These are phyloP conservation scores for Chlorella sp. DNA, from an alignment of 139 green algal species.

Conservation along the genomic window DNA sequence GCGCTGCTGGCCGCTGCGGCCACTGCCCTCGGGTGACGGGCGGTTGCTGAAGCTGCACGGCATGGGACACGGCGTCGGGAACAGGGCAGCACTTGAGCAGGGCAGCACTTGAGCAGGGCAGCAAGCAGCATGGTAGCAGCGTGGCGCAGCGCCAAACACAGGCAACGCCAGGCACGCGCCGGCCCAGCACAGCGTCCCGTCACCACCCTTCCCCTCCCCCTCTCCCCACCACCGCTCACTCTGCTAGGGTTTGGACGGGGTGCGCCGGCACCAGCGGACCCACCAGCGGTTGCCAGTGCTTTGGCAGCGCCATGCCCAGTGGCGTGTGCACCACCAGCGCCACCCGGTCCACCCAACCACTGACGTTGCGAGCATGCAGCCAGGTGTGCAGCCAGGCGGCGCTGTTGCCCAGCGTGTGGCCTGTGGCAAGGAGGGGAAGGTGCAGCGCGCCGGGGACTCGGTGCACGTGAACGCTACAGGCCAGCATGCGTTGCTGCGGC, in stretches of 20 bases:
- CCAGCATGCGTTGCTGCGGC: neutral
- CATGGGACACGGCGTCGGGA: neutral
- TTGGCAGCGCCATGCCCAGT: neutral
- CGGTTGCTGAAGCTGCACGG: neutral
- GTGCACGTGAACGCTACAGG: neutral
- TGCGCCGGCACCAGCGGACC: neutral
- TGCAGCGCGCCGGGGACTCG: neutral
- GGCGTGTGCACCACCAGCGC: constrained; percentile 5
- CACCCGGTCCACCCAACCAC: neutral
- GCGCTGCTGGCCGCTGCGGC: neutral
- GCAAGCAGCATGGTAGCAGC: neutral
- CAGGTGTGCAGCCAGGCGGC: neutral
- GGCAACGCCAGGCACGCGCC: too few relatives aligned
- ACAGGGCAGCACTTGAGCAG: neutral
- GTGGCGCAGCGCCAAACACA: too few relatives aligned
- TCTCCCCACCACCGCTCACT: neutral
- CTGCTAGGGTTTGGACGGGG: neutral
- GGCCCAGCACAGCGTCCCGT: too few relatives aligned
- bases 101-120: neutral
- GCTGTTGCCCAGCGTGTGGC: constrained; percentile 5
- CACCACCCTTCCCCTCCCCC: neutral
- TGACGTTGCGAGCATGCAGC: neutral
- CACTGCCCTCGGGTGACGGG: neutral
- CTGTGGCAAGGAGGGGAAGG: neutral
- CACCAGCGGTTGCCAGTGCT: neutral